Evolutionary conservation across 2,329 filamentous ascomycete genomes (phyloP), one percentile per base, ranked within the genome.

Genomic region (Botrytis aclada): DNA sequence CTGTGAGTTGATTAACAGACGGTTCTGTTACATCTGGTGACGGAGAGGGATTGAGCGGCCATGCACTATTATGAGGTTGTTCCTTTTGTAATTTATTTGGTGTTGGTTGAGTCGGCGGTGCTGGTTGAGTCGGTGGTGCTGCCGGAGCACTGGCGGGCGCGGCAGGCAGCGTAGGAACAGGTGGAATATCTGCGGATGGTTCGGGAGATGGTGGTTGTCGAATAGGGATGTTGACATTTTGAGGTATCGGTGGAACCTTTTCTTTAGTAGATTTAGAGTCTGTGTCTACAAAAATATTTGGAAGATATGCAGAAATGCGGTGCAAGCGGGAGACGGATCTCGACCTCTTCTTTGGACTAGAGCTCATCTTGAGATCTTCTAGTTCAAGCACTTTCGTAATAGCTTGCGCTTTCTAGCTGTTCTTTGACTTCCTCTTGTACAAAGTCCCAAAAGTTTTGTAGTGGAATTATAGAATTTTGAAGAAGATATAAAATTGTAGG

Each of bases 301-400:
- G 70, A 37, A 71, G 22, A 56, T 66, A 71, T 20, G 70, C 70
- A 12, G 70, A 71, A 34, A 71, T 66, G 25, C 70, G 70, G 12
- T 65, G 70, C 69, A 71, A 71, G 69, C 69, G 70, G 29, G 70
- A 66, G 70, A 71, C 45, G 37, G 70, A 71, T 66, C 29, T 71
- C 61, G 70, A 43, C 58, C 70, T 71, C n/a, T 43, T 37, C 37
- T 71, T 66, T 18, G 69, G 32, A 71, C 69, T 66, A n/a, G 70
- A 66, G 61, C 70, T 71, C 70, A 71, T 71, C 70, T 71, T 71
- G 70, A 71, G n/a, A 34, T 51, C 60, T 71, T 45, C 60, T 41
- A 39, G 45, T 41, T 37, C 60, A 25, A 37, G 37, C 41, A 64
- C 58, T 71, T 56, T 2, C 32, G 56, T 43, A 39, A 34, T 51